These are phyloP conservation scores for Gillenia trifoliata DNA, from an alignment of 306 rosid genomes.

Conservation along the genomic window DNA sequence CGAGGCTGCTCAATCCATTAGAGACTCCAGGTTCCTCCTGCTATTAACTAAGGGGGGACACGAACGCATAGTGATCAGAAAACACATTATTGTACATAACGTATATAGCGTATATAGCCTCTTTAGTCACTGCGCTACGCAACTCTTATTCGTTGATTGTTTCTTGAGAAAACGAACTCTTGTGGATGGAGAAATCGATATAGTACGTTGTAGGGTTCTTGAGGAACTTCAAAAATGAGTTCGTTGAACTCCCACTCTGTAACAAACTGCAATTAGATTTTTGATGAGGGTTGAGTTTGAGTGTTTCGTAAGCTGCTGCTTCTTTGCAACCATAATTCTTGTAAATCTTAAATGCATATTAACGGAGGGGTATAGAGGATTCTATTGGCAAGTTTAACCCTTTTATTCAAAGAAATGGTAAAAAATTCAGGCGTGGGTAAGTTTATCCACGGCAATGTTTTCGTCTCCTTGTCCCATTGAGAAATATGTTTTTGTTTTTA, in stretches of 20 bases:
- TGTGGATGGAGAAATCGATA: conserved; percentile 23
- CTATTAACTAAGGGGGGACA: conserved; percentile 59
- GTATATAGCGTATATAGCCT: conserved; percentile 30
- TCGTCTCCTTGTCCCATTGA: too few species aligned
- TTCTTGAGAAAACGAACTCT: background rate
- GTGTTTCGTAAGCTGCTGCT: too few species aligned
- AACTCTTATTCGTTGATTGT: conserved; percentile 39
- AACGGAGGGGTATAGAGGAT: too few species aligned
- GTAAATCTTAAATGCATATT: too few species aligned
- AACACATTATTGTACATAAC: conserved; percentile 53
- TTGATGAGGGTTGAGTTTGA: too few species aligned
- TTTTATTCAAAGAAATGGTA: too few species aligned
- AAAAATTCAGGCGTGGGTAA: too few species aligned
- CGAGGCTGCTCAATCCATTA: conserved; percentile 74
- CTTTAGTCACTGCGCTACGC: conserved; percentile 25
- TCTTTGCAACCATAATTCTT: too few species aligned
- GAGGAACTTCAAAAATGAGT: background rate
- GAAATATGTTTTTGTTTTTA: too few species aligned
- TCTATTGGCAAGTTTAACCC: too few species aligned
- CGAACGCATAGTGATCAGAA: background rate
- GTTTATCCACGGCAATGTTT: too few species aligned
- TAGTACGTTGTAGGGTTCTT: background rate
- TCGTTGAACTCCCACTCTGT: conserved; percentile 19
- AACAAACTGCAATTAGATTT: background rate
- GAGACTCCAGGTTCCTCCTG: conserved; percentile 98